phyloP scores from a whole-genome alignment of 2,329 filamentous ascomycete genomes.

The Epichloe scottii region DNA sequence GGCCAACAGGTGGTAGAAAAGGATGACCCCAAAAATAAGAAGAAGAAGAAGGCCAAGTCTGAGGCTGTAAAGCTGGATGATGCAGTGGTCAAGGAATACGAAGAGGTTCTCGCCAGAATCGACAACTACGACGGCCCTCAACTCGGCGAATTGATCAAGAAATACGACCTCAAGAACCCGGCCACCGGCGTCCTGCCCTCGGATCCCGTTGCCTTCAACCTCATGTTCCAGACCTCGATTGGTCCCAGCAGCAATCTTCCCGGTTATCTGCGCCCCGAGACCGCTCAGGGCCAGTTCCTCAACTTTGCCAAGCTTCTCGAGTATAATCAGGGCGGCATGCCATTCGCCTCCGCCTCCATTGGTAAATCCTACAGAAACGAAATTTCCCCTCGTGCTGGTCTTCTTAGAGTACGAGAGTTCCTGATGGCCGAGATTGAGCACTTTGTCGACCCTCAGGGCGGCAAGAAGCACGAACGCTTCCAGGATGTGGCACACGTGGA shows the following conservation, averaged over 20 bases:
- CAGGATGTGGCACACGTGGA: constrained; percentile 72
- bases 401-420: constrained; percentile 91
- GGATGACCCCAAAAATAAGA: constrained; percentile 57
- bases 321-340: constrained; percentile 91
- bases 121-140: constrained; percentile 88
- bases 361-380: constrained; percentile 98
- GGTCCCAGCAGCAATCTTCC: constrained; percentile 80
- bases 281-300: constrained; percentile 94
- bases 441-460: constrained; percentile 85
- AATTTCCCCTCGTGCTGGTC: constrained; percentile 83
- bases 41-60: constrained; percentile 82
- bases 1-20: constrained; percentile 69
- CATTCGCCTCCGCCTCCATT: constrained; percentile 92
- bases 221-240: constrained; percentile 97
- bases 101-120: constrained; percentile 81
- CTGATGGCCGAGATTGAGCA: constrained; percentile 99
- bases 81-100: constrained; percentile 74
- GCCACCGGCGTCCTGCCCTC: constrained; percentile 63
- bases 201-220: constrained; percentile 84
- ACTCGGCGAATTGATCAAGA: constrained; percentile 77
- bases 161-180: constrained; percentile 85
- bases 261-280: constrained; percentile 85
- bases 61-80: constrained; percentile 81
- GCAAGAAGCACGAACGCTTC: constrained; percentile 91
- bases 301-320: constrained; percentile 95